phyloP scores from a whole-genome alignment of 306 rosid species.

The Vigna hirtella region DNA sequence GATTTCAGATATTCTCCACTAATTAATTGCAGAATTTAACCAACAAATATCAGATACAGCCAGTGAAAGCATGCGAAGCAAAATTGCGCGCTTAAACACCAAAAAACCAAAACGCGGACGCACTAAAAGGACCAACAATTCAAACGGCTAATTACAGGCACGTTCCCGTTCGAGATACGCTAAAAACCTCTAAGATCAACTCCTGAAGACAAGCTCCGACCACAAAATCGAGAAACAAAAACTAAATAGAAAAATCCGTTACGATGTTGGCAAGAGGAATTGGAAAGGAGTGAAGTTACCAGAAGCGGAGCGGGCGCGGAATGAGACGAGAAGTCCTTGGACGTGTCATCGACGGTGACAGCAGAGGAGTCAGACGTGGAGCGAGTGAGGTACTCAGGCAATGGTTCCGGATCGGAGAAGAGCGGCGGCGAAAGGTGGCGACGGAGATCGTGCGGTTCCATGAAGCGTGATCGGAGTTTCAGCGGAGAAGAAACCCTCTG shows the following conservation, averaged over 20 bases:
- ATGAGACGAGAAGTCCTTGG: constrained; percentile 39
- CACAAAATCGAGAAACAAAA: constrained; percentile 10
- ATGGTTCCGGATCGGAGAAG: constrained; percentile 54
- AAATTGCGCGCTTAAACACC: constrained; percentile 11
- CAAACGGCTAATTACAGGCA: constrained; percentile 18
- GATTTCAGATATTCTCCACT: constrained; percentile 12
- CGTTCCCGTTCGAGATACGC: not conserved
- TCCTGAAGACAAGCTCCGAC: not conserved
- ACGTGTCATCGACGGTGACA: constrained; percentile 45
- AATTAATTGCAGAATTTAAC: constrained; percentile 30
- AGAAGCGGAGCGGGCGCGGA: constrained; percentile 39
- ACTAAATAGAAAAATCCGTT: constrained; percentile 31
- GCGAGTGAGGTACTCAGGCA: constrained; percentile 51
- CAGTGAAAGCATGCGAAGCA: constrained; percentile 35
- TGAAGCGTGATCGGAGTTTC: constrained; percentile 40
- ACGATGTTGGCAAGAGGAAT: not conserved
- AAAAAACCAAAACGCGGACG: constrained; percentile 1
- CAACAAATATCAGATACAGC: not conserved
- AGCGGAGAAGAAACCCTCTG: constrained; percentile 51
- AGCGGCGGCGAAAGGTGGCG: constrained; percentile 42
- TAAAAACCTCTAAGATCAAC: constrained; percentile 34
- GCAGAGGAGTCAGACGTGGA: constrained; percentile 55
- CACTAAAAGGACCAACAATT: constrained; percentile 17
- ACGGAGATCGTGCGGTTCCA: constrained; percentile 52
- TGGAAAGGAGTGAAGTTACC: constrained; percentile 47